A percentile compares a stretch with the other conserved stretches of the same genome.
These are phyloP conservation scores for Ramaria rubella DNA, from an alignment of 768 basidiomycete genomes.

Conservation along the genomic window DNA sequence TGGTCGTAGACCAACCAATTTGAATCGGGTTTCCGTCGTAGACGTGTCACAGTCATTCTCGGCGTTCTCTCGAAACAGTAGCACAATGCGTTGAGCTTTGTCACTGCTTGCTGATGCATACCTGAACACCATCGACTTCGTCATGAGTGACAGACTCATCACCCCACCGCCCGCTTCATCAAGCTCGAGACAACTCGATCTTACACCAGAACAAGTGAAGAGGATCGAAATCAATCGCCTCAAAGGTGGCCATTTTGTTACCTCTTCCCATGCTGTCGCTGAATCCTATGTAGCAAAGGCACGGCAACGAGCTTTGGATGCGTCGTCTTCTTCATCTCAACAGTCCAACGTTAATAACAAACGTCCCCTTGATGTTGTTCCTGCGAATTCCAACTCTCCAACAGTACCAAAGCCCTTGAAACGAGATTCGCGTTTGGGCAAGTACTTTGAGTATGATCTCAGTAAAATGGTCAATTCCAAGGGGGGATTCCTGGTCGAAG, in stretches of 20 bases:
- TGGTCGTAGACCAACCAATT: no score
- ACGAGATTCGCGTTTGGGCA: constrained; percentile 75
- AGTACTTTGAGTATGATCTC: constrained; percentile 95
- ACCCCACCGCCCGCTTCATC: constrained; percentile 12
- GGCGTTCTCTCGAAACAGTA: no score
- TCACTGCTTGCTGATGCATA: no score
- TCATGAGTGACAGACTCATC: constrained; percentile 6
- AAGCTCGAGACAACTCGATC: constrained; percentile 18
- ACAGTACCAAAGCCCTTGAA: constrained; percentile 51
- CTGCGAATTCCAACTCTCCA: constrained; percentile 55
- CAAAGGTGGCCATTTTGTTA: constrained; percentile 42
- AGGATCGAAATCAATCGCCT: constrained; percentile 74
- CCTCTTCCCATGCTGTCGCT: neutral
- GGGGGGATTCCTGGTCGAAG: constrained; percentile 91
- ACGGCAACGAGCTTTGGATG: constrained; percentile 60
- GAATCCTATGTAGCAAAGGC: constrained; percentile 56
- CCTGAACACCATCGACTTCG: neutral
- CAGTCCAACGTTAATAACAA: constrained; percentile 63
- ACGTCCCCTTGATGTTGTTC: constrained; percentile 53
- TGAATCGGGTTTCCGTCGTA: no score
- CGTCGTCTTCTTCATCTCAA: constrained; percentile 38
- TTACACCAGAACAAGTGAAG: constrained; percentile 64
- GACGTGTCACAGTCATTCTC: no score
- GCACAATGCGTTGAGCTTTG: no score
- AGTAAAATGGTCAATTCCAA: constrained; percentile 96